Evolutionary conservation across 148 eudicot genomes (phyloP).

Genomic region (Chenopodium suecicum): DNA sequence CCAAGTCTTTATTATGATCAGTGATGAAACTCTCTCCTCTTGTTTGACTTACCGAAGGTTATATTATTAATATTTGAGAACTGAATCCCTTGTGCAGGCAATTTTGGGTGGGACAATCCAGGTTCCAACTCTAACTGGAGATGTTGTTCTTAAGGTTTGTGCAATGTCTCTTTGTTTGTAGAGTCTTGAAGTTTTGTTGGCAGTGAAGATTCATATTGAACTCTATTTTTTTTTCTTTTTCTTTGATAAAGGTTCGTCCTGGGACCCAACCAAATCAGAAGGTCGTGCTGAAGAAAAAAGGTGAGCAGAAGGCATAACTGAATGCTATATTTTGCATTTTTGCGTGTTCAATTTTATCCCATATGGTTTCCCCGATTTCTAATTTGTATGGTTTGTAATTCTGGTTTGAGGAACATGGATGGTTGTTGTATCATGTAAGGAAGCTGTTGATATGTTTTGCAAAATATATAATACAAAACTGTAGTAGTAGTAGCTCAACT

Average conservation of each 20-base stretch:
- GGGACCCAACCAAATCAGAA: conserved; percentile 99
- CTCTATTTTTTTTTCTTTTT: background rate
- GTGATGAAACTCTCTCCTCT: background rate
- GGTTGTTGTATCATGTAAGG: background rate
- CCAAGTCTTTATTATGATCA: background rate
- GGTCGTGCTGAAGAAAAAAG: conserved; percentile 90
- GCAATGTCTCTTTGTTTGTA: background rate
- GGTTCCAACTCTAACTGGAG: conserved; percentile 90
- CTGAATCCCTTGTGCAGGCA: conserved; percentile 54
- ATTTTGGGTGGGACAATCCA: conserved; percentile 92
- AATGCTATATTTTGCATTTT: background rate
- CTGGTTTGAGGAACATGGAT: background rate
- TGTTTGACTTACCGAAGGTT: background rate
- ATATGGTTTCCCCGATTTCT: background rate
- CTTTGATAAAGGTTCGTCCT: conserved; percentile 67
- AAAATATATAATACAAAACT: background rate
- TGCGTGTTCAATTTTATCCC: background rate
- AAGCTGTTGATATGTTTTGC: background rate
- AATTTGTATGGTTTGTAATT: background rate
- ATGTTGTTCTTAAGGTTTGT: conserved; percentile 87
- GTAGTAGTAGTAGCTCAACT: background rate
- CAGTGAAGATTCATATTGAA: background rate
- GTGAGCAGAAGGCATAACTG: conserved; percentile 36
- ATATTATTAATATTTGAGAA: conserved; percentile 11
- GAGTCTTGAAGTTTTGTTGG: background rate